These are phyloP conservation scores for Aquanectria penicillioides DNA, from an alignment of 2,329 filamentous ascomycete genomes.

Conservation along the genomic window DNA sequence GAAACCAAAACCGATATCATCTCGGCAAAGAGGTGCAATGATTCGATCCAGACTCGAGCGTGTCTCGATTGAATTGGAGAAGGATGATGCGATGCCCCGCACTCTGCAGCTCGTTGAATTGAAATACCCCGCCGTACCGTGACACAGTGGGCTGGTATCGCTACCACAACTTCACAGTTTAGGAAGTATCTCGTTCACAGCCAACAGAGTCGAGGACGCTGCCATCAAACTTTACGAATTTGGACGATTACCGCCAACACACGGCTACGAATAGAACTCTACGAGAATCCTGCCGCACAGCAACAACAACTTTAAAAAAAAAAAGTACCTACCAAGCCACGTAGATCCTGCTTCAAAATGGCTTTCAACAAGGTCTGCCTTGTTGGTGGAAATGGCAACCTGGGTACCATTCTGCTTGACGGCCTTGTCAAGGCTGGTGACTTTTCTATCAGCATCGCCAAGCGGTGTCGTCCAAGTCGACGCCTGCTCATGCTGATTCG, in stretches of 20 bases:
- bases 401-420: constrained; percentile 51
- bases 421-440: constrained; percentile 48
- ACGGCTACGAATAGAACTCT: background rate
- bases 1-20: constrained; percentile 9
- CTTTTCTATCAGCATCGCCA: constrained; percentile 65
- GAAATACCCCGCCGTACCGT: constrained; percentile 4
- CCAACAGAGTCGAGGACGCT: too few relatives aligned
- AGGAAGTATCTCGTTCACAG: too few relatives aligned
- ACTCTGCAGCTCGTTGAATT: background rate
- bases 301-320: background rate
- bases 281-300: background rate
- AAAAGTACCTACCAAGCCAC: too few relatives aligned
- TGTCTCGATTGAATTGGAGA: background rate
- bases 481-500: constrained; percentile 34
- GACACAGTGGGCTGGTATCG: too few relatives aligned
- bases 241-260: too few relatives aligned
- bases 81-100: constrained; percentile 1
- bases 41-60: background rate
- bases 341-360: constrained; percentile 20
- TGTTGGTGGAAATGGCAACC: constrained; percentile 50
- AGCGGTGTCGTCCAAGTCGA: constrained; percentile 53
- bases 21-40: constrained; percentile 11
- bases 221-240: too few relatives aligned
- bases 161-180: too few relatives aligned
- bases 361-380: constrained; percentile 47